Evolutionary conservation across 192 early-diverging fungal genomes (phyloP).

Genomic region (Backusella westeae): DNA sequence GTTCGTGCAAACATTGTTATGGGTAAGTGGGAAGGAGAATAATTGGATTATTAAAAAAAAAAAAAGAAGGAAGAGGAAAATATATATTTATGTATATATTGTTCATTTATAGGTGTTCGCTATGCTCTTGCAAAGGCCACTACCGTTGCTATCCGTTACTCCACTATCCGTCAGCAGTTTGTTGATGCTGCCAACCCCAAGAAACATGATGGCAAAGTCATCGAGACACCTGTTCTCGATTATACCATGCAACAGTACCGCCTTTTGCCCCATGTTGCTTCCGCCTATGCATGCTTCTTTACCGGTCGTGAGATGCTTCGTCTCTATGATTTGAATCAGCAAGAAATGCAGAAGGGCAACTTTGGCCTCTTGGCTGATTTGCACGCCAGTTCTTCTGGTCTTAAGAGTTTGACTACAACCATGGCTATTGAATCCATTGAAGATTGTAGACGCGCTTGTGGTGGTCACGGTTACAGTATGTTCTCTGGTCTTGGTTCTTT

Average conservation of each 20-base stretch:
- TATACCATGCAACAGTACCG: conserved; percentile 80
- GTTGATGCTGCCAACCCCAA: conserved; percentile 52
- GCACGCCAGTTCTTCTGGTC: conserved; percentile 68
- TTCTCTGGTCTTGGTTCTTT: conserved; percentile 71
- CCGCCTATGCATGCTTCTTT: conserved; percentile 72
- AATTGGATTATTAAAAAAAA: neutral
- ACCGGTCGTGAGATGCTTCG: conserved; percentile 63
- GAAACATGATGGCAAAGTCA: conserved; percentile 38
- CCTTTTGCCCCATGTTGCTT: conserved; percentile 65
- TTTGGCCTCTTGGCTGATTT: conserved; percentile 68
- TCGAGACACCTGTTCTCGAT: conserved; percentile 72
- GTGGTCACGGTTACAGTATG: conserved; percentile 75
- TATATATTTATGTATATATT: neutral
- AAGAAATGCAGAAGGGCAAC: conserved; percentile 54
- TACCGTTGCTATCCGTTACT: conserved; percentile 71
- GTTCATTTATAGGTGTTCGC: conserved; percentile 31
- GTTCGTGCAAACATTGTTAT: conserved; percentile 77
- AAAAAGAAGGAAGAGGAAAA: neutral
- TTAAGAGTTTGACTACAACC: conserved; percentile 72
- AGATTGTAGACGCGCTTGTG: conserved; percentile 71
- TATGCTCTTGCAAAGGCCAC: conserved; percentile 63
- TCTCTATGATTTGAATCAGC: conserved; percentile 60
- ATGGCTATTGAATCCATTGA: conserved; percentile 68
- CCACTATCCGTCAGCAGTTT: conserved; percentile 71
- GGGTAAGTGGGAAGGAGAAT: conserved; percentile 17